phyloP scores from a whole-genome alignment of 306 rosid genomes.

The Vicia villosa region DNA sequence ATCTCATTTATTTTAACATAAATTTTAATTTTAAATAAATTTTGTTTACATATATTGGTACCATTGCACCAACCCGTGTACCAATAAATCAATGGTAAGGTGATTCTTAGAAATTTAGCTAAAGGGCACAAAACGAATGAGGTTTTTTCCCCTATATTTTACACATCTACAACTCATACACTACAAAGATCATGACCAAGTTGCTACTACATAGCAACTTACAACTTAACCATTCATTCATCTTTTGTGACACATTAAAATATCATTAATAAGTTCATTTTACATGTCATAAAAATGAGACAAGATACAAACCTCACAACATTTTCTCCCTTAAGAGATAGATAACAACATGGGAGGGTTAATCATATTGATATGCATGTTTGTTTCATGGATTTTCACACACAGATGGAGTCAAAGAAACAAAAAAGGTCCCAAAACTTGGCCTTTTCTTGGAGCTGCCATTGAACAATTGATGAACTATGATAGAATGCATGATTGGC shows the following conservation, averaged over 20 bases:
- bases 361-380: constrained; percentile 44
- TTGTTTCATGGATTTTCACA: constrained; percentile 57
- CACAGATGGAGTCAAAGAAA: constrained; percentile 77
- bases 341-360: constrained; percentile 43
- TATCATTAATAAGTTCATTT: neutral
- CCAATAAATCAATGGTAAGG: neutral
- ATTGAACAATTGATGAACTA: constrained; percentile 75
- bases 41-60: no score
- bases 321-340: constrained; percentile 29
- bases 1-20: no score
- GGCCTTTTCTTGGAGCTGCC: constrained; percentile 91
- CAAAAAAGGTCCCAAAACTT: constrained; percentile 79
- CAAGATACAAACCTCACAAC: constrained; percentile 18
- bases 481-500: constrained; percentile 92
- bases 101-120: constrained; percentile 36
- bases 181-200: constrained; percentile 46
- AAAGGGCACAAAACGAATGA: constrained; percentile 44
- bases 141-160: constrained; percentile 6
- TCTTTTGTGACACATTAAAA: constrained; percentile 19
- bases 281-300: constrained; percentile 38
- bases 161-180: constrained; percentile 4
- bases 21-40: no score
- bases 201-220: constrained; percentile 24
- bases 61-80: no score
- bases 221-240: constrained; percentile 42